Conservation (phyloP, 1,284 basidiomycete species). For the Ceratobasidium papillatum region DNA sequence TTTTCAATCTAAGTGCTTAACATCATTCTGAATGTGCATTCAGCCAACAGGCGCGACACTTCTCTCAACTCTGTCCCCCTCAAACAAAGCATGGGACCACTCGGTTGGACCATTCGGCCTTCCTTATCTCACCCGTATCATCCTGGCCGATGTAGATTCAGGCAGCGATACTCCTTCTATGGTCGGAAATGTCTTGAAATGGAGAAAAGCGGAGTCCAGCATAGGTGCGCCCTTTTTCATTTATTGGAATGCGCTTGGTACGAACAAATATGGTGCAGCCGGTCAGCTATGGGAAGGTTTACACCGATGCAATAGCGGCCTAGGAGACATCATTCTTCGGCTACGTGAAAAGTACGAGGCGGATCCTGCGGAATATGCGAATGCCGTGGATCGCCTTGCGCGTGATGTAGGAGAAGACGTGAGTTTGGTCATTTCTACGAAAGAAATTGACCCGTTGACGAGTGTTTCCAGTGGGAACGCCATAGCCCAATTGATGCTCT, state of each 20-base stretch:
- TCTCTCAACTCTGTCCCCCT: slow-evolving; percentile 64
- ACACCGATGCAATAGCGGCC: slow-evolving; percentile 54
- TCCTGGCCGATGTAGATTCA: slow-evolving; percentile 92
- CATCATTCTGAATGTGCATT: not conserved
- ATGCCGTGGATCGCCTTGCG: slow-evolving; percentile 47
- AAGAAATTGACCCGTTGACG: not conserved
- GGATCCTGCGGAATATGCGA: slow-evolving; percentile 49
- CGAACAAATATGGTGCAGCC: slow-evolving; percentile 56
- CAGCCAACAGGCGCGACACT: slow-evolving; percentile 36
- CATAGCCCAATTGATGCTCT: slow-evolving; percentile 27
- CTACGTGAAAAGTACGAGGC: slow-evolving; percentile 49
- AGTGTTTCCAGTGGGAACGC: slow-evolving; percentile 21
- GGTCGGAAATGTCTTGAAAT: slow-evolving; percentile 86
- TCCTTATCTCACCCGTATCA: slow-evolving; percentile 79
- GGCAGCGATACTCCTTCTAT: slow-evolving; percentile 94
- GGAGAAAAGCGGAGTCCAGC: slow-evolving; percentile 72
- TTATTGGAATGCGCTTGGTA: slow-evolving; percentile 14
- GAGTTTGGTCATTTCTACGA: not conserved
- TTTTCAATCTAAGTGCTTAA: not conserved
- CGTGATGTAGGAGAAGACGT: slow-evolving; percentile 29
- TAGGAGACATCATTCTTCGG: slow-evolving; percentile 48
- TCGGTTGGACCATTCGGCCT: slow-evolving; percentile 74
- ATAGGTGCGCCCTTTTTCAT: slow-evolving; percentile 58
- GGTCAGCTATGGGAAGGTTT: slow-evolving; percentile 74
- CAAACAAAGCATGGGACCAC: slow-evolving; percentile 73